Conservation (phyloP, 2,329 filamentous ascomycete genomes). For the Juglanconis sp. region DNA sequence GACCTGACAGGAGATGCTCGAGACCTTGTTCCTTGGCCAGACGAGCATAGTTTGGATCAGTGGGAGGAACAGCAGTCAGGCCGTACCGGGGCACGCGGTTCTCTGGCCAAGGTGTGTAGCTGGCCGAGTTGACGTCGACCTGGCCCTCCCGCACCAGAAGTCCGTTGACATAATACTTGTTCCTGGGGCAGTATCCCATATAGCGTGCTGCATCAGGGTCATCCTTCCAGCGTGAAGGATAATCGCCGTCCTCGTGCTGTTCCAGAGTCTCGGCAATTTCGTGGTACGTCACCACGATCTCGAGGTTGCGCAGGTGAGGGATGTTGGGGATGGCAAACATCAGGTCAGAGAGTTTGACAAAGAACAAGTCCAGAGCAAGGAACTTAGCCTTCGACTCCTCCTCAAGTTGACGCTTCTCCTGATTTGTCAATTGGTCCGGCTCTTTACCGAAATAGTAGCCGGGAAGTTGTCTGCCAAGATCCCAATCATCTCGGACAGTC, state of each 20-base stretch:
- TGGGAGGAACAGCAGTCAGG: constrained; percentile 48
- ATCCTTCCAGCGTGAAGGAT: constrained; percentile 54
- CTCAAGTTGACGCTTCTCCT: constrained; percentile 43
- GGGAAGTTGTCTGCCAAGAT: constrained; percentile 51
- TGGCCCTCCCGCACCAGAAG: constrained; percentile 49
- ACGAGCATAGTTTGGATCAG: constrained; percentile 55
- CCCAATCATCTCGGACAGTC: constrained; percentile 45
- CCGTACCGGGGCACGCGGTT: constrained; percentile 53
- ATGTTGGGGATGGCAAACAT: constrained; percentile 56
- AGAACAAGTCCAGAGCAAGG: constrained; percentile 60
- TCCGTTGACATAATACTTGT: constrained; percentile 59
- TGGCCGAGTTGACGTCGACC: constrained; percentile 44
- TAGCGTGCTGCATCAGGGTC: constrained; percentile 54
- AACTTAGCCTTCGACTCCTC: constrained; percentile 52
- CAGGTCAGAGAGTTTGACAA: constrained; percentile 64
- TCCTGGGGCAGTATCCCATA: constrained; percentile 52
- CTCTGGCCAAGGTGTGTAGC: constrained; percentile 53
- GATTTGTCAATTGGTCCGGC: constrained; percentile 41
- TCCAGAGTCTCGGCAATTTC: constrained; percentile 54
- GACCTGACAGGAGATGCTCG: constrained; percentile 48
- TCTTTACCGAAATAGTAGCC: constrained; percentile 48
- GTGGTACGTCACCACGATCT: constrained; percentile 56
- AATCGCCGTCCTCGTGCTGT: constrained; percentile 38
- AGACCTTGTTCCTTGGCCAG: constrained; percentile 58
- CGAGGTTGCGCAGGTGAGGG: constrained; percentile 55